Base-by-base conservation (phyloP, 106 monocot species). In the Gastrodia elata region DNA sequence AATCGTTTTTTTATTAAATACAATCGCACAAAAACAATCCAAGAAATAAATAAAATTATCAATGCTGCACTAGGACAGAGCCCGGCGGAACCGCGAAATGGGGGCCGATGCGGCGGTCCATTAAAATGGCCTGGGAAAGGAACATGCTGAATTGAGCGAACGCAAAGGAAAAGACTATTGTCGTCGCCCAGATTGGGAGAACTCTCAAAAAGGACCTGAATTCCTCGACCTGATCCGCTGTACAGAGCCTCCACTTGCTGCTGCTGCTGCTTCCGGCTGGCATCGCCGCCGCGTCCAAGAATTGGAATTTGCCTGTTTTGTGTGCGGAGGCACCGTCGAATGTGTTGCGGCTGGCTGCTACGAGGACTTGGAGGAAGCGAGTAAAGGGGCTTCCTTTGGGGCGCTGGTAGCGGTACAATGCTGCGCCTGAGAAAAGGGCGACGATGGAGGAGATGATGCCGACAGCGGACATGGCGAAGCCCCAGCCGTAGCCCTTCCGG, bases 101-200 rank as follows among this genome's bases (percentile, higher is more conserved):
- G 5, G 9, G 55, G 0, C 55, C 71, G 34, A 84, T 38, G 7
- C 16, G 39, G 14, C 78, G 80, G 81, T 89, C 68, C 83, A 84
- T 89, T 57, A 40, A 28, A 16, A 74, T 39, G 71, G 77, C 83
- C 55, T 89, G 89, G 46, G 40, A 56, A 41, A 89, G 61, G 79
- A 78, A 89, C 72, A 86, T 77, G 77, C 79, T 83, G 73, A 86
- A 58, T 68, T 89, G 89, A 4, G 76, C 65, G 36, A 79, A 79
- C 37, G 84, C 78, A 76, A 83, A 49, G 73, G 76, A 72, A 52
- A 86, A 74, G 49, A 72, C 74, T 46, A 81, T 80, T 69, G 79
- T 86, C 22, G 79, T 77, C 73, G 80, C 81, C 89, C 89, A 86
- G 11, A 87, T 74, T 14, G 89, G 89, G 25, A 89, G 86, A 20